Evolutionary conservation across 2,329 filamentous ascomycete genomes (phyloP), one percentile per base, ranked within the genome.

Genomic region (Fusarium nurragi): DNA sequence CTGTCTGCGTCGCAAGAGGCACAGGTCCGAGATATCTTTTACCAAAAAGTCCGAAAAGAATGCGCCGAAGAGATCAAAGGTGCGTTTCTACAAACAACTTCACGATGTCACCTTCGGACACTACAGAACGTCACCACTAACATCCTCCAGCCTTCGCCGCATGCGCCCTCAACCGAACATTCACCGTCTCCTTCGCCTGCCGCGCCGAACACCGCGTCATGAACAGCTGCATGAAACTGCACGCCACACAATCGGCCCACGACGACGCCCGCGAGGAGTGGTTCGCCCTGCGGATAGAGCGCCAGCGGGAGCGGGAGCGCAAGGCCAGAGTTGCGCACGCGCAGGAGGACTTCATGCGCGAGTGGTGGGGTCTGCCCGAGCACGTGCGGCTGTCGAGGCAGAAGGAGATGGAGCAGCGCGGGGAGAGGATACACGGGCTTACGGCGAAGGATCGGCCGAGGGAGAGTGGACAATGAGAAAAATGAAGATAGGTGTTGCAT

Each of bases 181-280:
- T 98, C 71, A 93, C 90, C 54, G 91, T 95, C 57, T 90, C 93
- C 13, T 97, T 95, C 83, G 86, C 88, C 50, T 99, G 95, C 81
- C 90, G 93, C 51, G 79, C 84, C 45, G 85, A 94, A 74, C 90
- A 93, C 72, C 88, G 90, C 64, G 83, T 85, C 32, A 99, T 99
- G 95, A 99, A 99, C 80, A 84, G 82, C 62, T 99, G 95, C 81
- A 97, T 99, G 93, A 84, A 94, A 69, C 78, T 84, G 54, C 90
- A 96, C 80, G 94, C 94, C 53, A 96, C 92, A 65, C 91, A 89
- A 65, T 88, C 86, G 52, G 92, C 96, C 76, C 86, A 96, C 77
- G 95, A 99, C 79, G 88, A 88, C 22, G 95, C 95, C 65, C 84
- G 95, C 49, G 91, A 93, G 77, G 93, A 98, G 76, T 99, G 95